Conservation (phyloP, 2,329 filamentous ascomycete genomes). For the Metarhizium robertsii region DNA sequence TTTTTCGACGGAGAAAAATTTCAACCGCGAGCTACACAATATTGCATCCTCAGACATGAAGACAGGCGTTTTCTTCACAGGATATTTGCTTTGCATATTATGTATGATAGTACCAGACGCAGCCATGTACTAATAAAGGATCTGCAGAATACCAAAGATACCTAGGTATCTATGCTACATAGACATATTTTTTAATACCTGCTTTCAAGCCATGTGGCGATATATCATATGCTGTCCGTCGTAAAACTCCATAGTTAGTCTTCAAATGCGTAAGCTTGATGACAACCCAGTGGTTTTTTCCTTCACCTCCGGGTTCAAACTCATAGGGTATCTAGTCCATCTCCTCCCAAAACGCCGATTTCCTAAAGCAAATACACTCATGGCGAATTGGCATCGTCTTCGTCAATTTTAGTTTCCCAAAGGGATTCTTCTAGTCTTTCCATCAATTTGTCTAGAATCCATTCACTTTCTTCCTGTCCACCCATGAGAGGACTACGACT, state of each 20-base stretch:
- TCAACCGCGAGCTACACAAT: not conserved
- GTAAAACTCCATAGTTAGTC: not conserved
- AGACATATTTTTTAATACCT: not conserved
- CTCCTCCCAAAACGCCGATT: not conserved
- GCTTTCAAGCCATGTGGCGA: not conserved
- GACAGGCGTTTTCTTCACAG: not conserved
- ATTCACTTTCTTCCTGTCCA: conserved; percentile 58
- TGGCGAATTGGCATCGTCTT: conserved; percentile 1
- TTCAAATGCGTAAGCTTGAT: not conserved
- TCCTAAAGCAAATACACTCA: not conserved
- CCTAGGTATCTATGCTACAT: not conserved
- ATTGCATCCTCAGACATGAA: not conserved
- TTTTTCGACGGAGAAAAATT: not conserved
- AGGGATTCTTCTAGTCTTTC: conserved; percentile 36
- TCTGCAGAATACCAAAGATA: not conserved
- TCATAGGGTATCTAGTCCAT: not conserved
- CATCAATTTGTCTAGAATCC: conserved; percentile 59
- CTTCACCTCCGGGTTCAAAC: not conserved
- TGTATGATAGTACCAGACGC: not conserved
- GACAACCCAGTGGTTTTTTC: not conserved
- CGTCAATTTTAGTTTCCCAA: conserved; percentile 7
- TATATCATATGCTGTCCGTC: not conserved
- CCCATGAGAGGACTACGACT: conserved; percentile 61
- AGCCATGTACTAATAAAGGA: not conserved
- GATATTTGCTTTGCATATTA: not conserved